These are phyloP conservation scores for Xylariaceae sp. DNA, from an alignment of 2,329 filamentous ascomycete genomes.

Conservation along the genomic window DNA sequence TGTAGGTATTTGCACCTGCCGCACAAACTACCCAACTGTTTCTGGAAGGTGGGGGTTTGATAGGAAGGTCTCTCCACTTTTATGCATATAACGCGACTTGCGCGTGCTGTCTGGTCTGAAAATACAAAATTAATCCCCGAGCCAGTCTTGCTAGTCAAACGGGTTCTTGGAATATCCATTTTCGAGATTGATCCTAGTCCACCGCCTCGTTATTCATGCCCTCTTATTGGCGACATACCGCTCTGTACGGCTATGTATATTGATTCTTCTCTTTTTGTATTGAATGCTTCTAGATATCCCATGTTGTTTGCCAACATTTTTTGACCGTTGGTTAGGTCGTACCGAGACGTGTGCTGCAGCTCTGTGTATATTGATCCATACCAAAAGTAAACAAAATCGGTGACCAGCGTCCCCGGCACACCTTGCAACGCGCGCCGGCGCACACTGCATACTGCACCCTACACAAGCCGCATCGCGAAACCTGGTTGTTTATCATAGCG, in stretches of 20 bases:
- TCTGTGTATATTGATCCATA: conserved; percentile 24
- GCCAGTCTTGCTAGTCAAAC: conserved; percentile 10
- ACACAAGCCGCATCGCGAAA: conserved; percentile 29
- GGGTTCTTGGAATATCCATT: conserved; percentile 6
- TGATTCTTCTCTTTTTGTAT: conserved; percentile 16
- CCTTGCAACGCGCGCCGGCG: conserved; percentile 5
- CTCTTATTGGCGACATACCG: conserved; percentile 20
- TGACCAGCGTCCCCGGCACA: not conserved
- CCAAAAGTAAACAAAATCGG: conserved; percentile 30
- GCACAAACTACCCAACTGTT: too few species aligned
- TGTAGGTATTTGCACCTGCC: not conserved
- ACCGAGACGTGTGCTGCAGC: not conserved
- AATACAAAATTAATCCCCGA: conserved; percentile 12
- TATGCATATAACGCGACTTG: conserved; percentile 25
- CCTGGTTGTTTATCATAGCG: conserved; percentile 33
- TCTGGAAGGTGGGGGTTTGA: too few species aligned
- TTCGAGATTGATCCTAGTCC: conserved; percentile 19
- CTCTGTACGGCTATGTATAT: conserved; percentile 21
- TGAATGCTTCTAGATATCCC: not conserved
- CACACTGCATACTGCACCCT: conserved; percentile 22
- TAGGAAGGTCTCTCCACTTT: conserved; percentile 4
- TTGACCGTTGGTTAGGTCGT: not conserved
- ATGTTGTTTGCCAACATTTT: not conserved
- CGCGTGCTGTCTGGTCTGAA: conserved; percentile 11
- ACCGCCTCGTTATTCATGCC: conserved; percentile 19